phyloP scores from a whole-genome alignment of 176 grass and related monocot species.

The Pontederia crassipes region DNA sequence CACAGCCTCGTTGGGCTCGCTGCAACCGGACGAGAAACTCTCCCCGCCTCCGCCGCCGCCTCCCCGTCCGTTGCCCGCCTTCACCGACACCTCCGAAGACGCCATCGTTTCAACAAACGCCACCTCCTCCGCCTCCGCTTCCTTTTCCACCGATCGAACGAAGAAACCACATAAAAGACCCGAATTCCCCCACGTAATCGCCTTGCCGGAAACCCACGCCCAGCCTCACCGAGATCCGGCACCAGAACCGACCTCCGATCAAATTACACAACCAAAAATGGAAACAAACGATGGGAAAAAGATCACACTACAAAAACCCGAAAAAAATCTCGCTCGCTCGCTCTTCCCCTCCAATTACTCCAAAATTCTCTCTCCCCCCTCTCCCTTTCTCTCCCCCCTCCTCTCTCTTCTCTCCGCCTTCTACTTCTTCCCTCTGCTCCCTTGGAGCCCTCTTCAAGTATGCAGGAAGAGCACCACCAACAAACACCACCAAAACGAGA shows the following conservation, averaged over 20 bases:
- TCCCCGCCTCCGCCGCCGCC: background rate
- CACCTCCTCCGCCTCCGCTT: background rate
- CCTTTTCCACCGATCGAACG: conserved; percentile 4
- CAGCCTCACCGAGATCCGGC: background rate
- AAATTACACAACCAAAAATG: background rate
- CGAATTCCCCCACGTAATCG: conserved; percentile 18
- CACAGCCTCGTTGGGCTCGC: conserved; percentile 12
- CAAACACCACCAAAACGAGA: too few relatives aligned
- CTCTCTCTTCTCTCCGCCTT: background rate
- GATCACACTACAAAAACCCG: background rate
- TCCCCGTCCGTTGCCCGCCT: conserved; percentile 16
- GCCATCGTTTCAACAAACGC: background rate
- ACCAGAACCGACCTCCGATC: too few relatives aligned
- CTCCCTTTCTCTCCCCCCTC: background rate
- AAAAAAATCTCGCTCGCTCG: background rate
- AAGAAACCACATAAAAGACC: conserved; percentile 3
- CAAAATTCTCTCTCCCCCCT: background rate
- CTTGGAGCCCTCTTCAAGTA: background rate
- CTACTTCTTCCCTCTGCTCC: background rate
- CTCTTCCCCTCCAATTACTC: background rate
- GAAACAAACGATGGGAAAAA: background rate
- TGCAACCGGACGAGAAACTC: conserved; percentile 20
- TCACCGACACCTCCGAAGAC: conserved; percentile 22
- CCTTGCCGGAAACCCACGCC: background rate
- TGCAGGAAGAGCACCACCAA: background rate